Base-by-base conservation (phyloP, 208 protist species). In the Crithidia acanthocephali region DNA sequence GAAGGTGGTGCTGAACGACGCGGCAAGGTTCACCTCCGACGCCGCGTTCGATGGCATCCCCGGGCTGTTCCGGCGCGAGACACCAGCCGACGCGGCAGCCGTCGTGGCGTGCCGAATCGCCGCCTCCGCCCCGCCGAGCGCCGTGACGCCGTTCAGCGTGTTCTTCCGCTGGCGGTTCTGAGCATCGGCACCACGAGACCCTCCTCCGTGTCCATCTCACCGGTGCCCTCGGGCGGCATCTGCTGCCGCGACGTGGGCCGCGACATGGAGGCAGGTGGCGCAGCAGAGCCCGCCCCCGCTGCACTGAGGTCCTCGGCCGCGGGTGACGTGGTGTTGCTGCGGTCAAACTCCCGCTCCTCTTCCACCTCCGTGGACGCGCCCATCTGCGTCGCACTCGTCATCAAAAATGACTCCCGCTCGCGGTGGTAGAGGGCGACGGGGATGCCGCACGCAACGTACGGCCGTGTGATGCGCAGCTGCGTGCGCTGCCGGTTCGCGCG, bases 351-450 rank as follows among this genome's bases (percentile, higher is more conserved):
- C 16, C 56, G 68, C 58, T 77, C 71, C 33, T 48, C 71, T 22
- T 86, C 76, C 32, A 33, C n/a, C 27, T 65, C 47, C 16, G 44
- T 33, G 44, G 60, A 7, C 8, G 7, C 63, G 2, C 62, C n/a
- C 2, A 60, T 16, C 72, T 71, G 48, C 35, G 86, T 79, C 35
- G 82, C 76, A 66, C 84, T 94, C 45, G 84, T 89, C 53, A 81
- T 82, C 25, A 94, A 61, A 40, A 91, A 82, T 0, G 80, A 78
- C 65, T 90, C 83, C 4, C 78, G 84, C 72, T 94, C 83, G 25
- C 83, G 80, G 75, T 92, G 84, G 65, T 76, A 91, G 35, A 95
- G 63, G 16, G 74, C 64, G 27, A 92, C 37, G 13, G 90, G 86
- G 42, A 85, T 76, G 25, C 90, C 86, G 30, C 77, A 76, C 0